These are phyloP conservation scores for Grifola frondosa DNA, from an alignment of 1,284 basidiomycete genomes.

Conservation along the genomic window DNA sequence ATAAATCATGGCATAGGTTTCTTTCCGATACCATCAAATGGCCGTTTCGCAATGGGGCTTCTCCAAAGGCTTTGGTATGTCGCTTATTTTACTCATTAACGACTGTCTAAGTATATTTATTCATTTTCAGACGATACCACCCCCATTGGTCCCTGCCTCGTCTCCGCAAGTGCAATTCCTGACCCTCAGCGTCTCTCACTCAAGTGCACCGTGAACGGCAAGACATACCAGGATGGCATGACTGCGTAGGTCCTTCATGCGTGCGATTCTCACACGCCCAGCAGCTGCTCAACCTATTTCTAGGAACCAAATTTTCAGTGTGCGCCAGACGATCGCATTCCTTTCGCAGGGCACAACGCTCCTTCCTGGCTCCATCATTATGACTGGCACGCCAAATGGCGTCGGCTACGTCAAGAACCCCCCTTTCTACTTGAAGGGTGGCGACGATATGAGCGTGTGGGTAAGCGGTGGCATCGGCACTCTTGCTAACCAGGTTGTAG, in stretches of 20 bases:
- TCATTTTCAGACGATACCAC: constrained; percentile 68
- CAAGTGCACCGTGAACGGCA: constrained; percentile 65
- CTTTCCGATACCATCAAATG: constrained; percentile 76
- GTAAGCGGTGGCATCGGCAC: constrained; percentile 67
- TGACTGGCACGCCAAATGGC: constrained; percentile 75
- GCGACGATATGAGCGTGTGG: constrained; percentile 69
- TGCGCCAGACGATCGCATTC: constrained; percentile 69
- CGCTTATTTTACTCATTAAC: not conserved
- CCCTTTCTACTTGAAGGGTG: constrained; percentile 67
- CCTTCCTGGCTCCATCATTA: constrained; percentile 74
- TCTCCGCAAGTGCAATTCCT: constrained; percentile 58
- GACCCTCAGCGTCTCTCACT: constrained; percentile 72
- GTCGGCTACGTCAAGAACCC: constrained; percentile 76
- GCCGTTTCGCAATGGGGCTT: constrained; percentile 78
- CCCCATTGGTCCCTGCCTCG: constrained; percentile 75
- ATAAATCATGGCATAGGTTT: too few relatives aligned
- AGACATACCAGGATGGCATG: constrained; percentile 67
- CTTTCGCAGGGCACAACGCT: constrained; percentile 85
- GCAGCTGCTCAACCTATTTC: not conserved
- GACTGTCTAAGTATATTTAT: too few relatives aligned
- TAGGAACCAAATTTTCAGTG: constrained; percentile 71
- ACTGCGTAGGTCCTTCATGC: constrained; percentile 52
- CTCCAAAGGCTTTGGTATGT: constrained; percentile 80
- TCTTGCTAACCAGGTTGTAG: constrained; percentile 67
- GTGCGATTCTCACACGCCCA: too few relatives aligned